These are phyloP conservation scores for Arthroderma uncinatum DNA, from an alignment of 2,329 filamentous ascomycete species.

Conservation along the genomic window DNA sequence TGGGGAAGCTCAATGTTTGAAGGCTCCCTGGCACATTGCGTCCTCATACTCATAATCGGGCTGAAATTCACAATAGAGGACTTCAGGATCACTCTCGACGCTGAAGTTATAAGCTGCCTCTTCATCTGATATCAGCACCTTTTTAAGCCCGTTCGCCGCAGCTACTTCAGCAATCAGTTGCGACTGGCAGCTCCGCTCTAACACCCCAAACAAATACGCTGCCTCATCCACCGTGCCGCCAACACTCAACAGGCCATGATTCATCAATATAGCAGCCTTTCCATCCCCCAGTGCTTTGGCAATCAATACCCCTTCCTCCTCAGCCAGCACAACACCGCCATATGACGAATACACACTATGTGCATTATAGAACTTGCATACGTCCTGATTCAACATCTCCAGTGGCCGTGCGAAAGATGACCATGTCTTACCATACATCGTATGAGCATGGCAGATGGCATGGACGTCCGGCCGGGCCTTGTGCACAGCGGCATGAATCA, in stretches of 20 bases:
- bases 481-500: conserved; percentile 37
- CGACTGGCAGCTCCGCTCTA: conserved; percentile 58
- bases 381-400: conserved; percentile 38
- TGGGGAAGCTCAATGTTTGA: conserved; percentile 14
- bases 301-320: conserved; percentile 54
- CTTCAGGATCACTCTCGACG: conserved; percentile 21
- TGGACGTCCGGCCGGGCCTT: conserved; percentile 46
- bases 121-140: conserved; percentile 46
- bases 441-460: conserved; percentile 38
- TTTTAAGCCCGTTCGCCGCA: conserved; percentile 42
- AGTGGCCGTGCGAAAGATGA: conserved; percentile 34
- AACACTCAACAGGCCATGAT: conserved; percentile 62
- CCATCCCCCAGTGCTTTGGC: conserved; percentile 52
- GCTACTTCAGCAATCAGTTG: conserved; percentile 60
- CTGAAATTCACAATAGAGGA: conserved; percentile 21
- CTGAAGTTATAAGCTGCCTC: conserved; percentile 31
- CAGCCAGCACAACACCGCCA: conserved; percentile 51
- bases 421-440: conserved; percentile 37
- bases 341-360: conserved; percentile 56
- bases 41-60: conserved; percentile 22
- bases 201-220: conserved; percentile 55
- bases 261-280: conserved; percentile 54
- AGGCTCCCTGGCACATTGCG: conserved; percentile 18
- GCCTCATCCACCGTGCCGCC: conserved; percentile 64
- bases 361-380: conserved; percentile 53